phyloP scores from a whole-genome alignment of 306 rosid genomes.

The Lathyrus tuberosus region DNA sequence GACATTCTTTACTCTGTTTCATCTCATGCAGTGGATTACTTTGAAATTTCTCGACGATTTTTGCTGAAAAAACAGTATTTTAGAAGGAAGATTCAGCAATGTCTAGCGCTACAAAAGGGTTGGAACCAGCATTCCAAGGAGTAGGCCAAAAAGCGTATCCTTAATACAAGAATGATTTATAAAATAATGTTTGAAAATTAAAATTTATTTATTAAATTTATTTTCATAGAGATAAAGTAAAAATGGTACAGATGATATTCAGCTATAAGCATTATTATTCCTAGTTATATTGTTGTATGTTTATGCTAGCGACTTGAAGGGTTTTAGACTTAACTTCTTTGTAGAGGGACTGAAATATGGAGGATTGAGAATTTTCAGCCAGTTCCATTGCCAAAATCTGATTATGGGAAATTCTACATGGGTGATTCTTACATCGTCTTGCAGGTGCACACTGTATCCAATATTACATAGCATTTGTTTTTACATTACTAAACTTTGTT shows the following conservation, averaged over 20 bases:
- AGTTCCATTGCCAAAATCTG: constrained; percentile 87
- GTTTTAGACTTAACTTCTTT: constrained; percentile 66
- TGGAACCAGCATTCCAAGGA: constrained; percentile 99
- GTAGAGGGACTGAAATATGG: constrained; percentile 98
- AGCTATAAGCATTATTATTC: constrained; percentile 36
- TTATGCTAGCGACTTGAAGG: constrained; percentile 32
- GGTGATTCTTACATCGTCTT: constrained; percentile 92
- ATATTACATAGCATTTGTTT: constrained; percentile 19
- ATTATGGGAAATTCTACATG: constrained; percentile 91
- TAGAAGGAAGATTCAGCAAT: constrained; percentile 58
- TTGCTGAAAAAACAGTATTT: constrained; percentile 43
- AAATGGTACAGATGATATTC: constrained; percentile 13
- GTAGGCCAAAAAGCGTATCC: constrained; percentile 99
- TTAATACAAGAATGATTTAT: constrained; percentile 41
- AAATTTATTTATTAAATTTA: background rate
- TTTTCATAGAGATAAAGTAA: background rate
- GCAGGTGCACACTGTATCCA: constrained; percentile 63
- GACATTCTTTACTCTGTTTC: constrained; percentile 38
- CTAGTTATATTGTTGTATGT: constrained; percentile 32
- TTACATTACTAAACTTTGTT: constrained; percentile 11
- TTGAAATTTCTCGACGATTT: constrained; percentile 45
- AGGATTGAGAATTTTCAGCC: constrained; percentile 97
- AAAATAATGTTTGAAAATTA: constrained; percentile 29
- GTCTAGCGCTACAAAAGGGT: constrained; percentile 83
- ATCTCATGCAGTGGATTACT: constrained; percentile 47